Evolutionary conservation across 1,139 yeast species (phyloP).

Genomic region (Nakaseomyces kungkrabaensis): DNA sequence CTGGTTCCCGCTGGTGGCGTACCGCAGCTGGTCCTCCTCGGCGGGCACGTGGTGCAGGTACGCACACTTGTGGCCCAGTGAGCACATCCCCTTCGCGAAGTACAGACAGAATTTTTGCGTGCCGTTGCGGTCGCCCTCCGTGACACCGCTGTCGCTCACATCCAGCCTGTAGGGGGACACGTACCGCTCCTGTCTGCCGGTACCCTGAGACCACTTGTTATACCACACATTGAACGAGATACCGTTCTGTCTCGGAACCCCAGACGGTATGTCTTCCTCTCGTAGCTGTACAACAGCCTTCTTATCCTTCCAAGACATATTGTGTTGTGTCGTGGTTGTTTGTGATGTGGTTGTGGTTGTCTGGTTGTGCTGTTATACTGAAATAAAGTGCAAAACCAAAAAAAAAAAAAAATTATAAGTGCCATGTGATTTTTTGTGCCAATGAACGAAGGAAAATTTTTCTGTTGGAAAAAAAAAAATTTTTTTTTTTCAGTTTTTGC

Average conservation of each 20-base stretch:
- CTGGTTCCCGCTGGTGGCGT: constrained; percentile 32
- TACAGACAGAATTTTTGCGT: constrained; percentile 56
- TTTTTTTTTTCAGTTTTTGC: constrained; percentile 5
- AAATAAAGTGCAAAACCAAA: too few species aligned
- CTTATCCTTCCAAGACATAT: constrained; percentile 23
- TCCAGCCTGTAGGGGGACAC: constrained; percentile 40
- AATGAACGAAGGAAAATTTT: background rate
- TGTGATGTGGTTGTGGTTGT: too few species aligned
- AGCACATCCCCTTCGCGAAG: constrained; percentile 85
- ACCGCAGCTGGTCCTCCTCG: constrained; percentile 33
- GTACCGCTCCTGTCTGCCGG: constrained; percentile 35
- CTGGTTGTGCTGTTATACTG: too few species aligned
- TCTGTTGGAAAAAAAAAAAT: constrained; percentile 2
- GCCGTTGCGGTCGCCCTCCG: constrained; percentile 46
- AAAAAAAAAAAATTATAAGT: too few species aligned
- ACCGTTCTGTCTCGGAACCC: constrained; percentile 73
- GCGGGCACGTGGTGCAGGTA: constrained; percentile 71
- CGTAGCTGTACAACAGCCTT: constrained; percentile 69
- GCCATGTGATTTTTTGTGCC: background rate
- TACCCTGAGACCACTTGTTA: constrained; percentile 74
- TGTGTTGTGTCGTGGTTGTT: too few species aligned
- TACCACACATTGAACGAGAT: constrained; percentile 81
- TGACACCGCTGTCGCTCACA: constrained; percentile 63
- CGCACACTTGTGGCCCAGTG: constrained; percentile 63
- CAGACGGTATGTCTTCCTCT: constrained; percentile 50